Evolutionary conservation across 2,329 filamentous ascomycete genomes (phyloP), one percentile per base, ranked within the genome.

Genomic region (Cytospora mali): DNA sequence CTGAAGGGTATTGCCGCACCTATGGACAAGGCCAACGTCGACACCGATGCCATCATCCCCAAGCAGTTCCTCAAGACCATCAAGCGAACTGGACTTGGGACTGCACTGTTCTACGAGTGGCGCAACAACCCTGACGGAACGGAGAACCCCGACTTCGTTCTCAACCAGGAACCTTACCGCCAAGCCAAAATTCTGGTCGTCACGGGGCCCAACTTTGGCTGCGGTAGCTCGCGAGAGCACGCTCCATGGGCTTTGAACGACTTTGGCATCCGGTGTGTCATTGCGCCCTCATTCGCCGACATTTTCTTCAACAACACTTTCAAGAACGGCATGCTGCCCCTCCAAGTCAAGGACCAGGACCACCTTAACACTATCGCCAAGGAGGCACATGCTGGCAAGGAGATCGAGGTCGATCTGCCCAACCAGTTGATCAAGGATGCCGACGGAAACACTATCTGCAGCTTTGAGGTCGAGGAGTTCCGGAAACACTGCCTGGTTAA

Each of bases 231-330:
- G 31, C 88, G 95, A 74, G 95, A 98, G 78, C 95, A 98, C 80
- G 95, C 95, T 2, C 95, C 95, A 1, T 98, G 95, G 95, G 94
- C 95, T 6, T 85, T 98, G 27, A 88, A 96, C 62, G 95, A 98
- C 78, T 98, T 98, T 71, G 95, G 95, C 69, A 97, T 99, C 80
- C 92, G 90, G 74, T 94, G 90, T 75, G 84, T 98, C 71, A 96
- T 98, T 69, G 95, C 94, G 1, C 92, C 92, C 1, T 93, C 90
- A 1, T 87, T 84, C 63, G 91, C 90, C 63, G 92, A 96, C 73
- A 99, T 99, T 76, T 97, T 97, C 87, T 96, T 94, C 86, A 97
- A 97, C 86, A 99, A 99, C 83, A 95, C 91, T n/a, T 98, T 97
- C 86, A 98, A 99, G 85, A 99, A 99, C 81, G 94, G 94, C 80